Base-by-base conservation (phyloP, 768 basidiomycete species). In the Podaxis sp. region DNA sequence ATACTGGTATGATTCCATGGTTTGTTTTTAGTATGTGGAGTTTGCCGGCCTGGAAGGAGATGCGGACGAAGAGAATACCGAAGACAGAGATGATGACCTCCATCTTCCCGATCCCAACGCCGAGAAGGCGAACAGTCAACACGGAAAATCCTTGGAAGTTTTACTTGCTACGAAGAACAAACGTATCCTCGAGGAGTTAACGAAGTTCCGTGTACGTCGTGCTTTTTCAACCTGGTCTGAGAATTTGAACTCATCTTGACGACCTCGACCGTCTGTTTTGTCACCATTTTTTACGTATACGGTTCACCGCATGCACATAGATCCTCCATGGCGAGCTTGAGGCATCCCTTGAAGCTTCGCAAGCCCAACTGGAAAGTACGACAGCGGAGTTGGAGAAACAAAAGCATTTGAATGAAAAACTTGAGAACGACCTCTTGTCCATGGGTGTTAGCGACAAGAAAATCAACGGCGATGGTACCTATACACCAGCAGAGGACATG, bases 131-230 rank as follows among this genome's bases (percentile, higher is more conserved):
- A 92, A 90, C 64, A 80, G 75, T 1, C 84, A 88, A 50, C 85
- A 84, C 21, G 90, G 87, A 25, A 89, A 89, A 70, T 93, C 95
- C 0, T 82, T 99, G 1, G 96, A 99, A 72, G 86, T 86, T 35
- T 85, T 98, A 4, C 82, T 99, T 36, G 93, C 95, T 4, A 88
- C 83, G 42, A 98, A 98, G 79, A 99, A 98, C 75, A 92, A 93
- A 69, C 85, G 90, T 47, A 83, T 98, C 18, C 79, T 93, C 48
- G 95, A 98, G 66, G 94, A 98, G 68, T 76, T 98, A 57, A 97
- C 96, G 4, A 93, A 88, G 66, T 87, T 97, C 69, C 78, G 96
- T 62, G 95, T 93, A 66, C 7, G 83, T 69, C 23, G 25, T 51
- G 10, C 52, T 47, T 38, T 28, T n/a, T 23, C 25, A 21, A 46